These are phyloP conservation scores for Aspergillus brunneoviolaceus DNA, from an alignment of 2,329 filamentous ascomycete species.

Conservation along the genomic window DNA sequence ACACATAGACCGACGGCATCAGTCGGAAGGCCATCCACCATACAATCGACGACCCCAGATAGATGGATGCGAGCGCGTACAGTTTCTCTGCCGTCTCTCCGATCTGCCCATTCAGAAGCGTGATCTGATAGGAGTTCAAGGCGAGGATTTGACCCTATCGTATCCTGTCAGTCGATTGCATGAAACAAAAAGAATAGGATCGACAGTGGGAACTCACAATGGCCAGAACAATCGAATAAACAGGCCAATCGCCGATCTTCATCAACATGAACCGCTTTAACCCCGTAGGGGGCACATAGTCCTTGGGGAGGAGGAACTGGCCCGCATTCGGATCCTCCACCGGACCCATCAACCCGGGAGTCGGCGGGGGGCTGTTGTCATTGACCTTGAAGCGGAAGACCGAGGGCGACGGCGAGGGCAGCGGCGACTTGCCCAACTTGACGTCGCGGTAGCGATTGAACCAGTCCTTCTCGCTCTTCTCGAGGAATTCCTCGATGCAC, in stretches of 20 bases:
- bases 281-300: slow-evolving; percentile 57
- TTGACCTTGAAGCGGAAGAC: slow-evolving; percentile 37
- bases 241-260: slow-evolving; percentile 60
- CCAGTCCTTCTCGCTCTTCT: slow-evolving; percentile 66
- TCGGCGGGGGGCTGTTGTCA: slow-evolving; percentile 33
- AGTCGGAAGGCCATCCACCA: slow-evolving; percentile 64
- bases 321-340: slow-evolving; percentile 41
- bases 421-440: slow-evolving; percentile 50
- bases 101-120: slow-evolving; percentile 63
- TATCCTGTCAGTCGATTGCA: background rate
- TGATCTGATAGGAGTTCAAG: slow-evolving; percentile 66
- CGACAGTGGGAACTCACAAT: background rate
- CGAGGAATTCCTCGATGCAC: slow-evolving; percentile 64
- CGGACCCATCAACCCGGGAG: slow-evolving; percentile 25
- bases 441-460: slow-evolving; percentile 58
- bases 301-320: slow-evolving; percentile 54
- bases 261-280: slow-evolving; percentile 55
- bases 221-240: slow-evolving; percentile 61
- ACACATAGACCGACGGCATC: slow-evolving; percentile 52
- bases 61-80: slow-evolving; percentile 60
- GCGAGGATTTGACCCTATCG: slow-evolving; percentile 60
- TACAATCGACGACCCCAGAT: slow-evolving; percentile 55
- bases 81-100: slow-evolving; percentile 59
- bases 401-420: slow-evolving; percentile 39
- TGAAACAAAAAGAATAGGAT: too few species aligned